These are phyloP conservation scores for Fusarium tupiense DNA, from an alignment of 2,329 filamentous ascomycete species.

Conservation along the genomic window DNA sequence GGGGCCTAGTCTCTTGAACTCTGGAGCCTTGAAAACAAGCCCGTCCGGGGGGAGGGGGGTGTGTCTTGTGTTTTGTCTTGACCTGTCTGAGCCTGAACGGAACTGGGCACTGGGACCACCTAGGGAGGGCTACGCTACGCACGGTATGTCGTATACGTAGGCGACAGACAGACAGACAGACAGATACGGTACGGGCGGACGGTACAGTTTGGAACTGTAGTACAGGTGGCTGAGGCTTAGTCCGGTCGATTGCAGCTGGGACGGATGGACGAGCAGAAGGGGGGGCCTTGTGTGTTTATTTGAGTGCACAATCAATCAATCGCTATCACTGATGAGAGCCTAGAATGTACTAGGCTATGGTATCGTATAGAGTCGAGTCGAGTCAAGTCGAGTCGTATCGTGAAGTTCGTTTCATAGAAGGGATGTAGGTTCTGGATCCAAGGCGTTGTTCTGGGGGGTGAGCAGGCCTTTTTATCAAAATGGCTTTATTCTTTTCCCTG, in stretches of 20 bases:
- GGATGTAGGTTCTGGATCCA: slow-evolving; percentile 10
- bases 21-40: slow-evolving; percentile 34
- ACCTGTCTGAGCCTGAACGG: background rate
- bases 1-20: slow-evolving; percentile 28
- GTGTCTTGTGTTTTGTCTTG: background rate
- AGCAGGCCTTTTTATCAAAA: slow-evolving; percentile 22
- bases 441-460: background rate
- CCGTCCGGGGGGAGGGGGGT: slow-evolving; percentile 23
- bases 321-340: background rate
- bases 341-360: slow-evolving; percentile 1
- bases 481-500: background rate
- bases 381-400: background rate
- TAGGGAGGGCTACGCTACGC: background rate
- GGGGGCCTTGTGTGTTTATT: background rate
- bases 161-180: background rate
- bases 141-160: background rate
- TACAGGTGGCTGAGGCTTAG: slow-evolving; percentile 43
- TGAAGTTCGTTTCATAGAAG: background rate
- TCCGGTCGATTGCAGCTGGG: slow-evolving; percentile 31
- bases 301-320: background rate
- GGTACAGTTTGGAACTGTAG: slow-evolving; percentile 7
- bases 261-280: background rate
- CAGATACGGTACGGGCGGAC: background rate
- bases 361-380: background rate
- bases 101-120: background rate